Evolutionary conservation across 768 basidiomycete genomes (phyloP), one percentile per base, ranked within the genome.

Genomic region (Tulasnella calospora): DNA sequence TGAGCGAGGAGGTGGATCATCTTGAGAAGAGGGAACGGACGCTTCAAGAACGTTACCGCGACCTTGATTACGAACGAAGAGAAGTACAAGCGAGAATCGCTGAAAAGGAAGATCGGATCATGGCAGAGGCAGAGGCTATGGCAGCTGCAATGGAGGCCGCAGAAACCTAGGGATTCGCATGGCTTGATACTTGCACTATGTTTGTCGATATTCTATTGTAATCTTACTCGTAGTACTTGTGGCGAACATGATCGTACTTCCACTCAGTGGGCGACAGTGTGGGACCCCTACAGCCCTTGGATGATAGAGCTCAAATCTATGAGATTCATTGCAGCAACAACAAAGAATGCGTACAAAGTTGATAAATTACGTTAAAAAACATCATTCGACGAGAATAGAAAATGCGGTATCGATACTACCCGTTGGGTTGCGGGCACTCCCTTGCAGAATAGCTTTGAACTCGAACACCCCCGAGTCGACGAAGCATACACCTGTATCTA

Each of bases 1-100:
- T 98, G 81, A 90, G 90, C 83, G 94, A 95, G 81, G 96, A 98
- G 83, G 96, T 98, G 33, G 92, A 92, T 47, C 87, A 85, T 80
- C 87, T 99, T 38, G 92, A 94, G 83, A 85, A 87, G 79, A 87
- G 93, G 81, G 98, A 98, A 85, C 86, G 88, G 76, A 84, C 89
- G 81, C 85, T 98, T 81, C 98, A 99, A 85, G 88, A 88, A 81
- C 86, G 90, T 72, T 98, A 97, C 84, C 90, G 89, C n/a, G 96
- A 96, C 81, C 84, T 99, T 80, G 90, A 92, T 78, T 85, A 87
- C 78, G 92, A 95, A 85, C 86, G 89, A 81, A 85, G 88, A 73
- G 92, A 92, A 72, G 85, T 88, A 3, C 87, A 88, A 81, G 86
- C 85, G 30, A 87, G 91, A 71, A 87, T 94, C 41, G 87, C 87